phyloP scores from a whole-genome alignment of 306 rosid species.

The Quercus alba region DNA sequence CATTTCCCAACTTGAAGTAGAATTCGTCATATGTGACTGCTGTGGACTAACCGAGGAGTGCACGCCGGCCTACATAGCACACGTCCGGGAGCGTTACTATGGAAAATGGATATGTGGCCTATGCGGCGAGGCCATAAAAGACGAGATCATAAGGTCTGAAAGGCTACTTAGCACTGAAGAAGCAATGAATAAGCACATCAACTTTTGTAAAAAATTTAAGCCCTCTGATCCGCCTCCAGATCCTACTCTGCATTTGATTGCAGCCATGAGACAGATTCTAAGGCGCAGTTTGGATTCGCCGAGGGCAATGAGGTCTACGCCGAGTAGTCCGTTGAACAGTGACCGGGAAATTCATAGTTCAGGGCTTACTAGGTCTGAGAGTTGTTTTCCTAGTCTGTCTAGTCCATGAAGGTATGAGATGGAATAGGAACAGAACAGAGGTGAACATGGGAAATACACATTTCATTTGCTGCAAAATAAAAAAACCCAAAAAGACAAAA shows the following conservation, averaged over 20 bases:
- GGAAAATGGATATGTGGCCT: conserved; percentile 95
- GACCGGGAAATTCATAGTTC: conserved; percentile 28
- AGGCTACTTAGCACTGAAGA: conserved; percentile 79
- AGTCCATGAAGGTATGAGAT: conserved; percentile 30
- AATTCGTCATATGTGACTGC: conserved; percentile 80
- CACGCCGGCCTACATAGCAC: conserved; percentile 72
- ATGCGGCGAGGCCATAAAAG: conserved; percentile 84
- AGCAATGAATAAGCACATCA: conserved; percentile 76
- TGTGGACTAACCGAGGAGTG: conserved; percentile 95
- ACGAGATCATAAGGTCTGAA: conserved; percentile 73
- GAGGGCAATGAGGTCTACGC: conserved; percentile 53
- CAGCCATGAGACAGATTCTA: conserved; percentile 88
- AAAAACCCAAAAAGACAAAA: conserved; percentile 16
- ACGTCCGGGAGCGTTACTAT: conserved; percentile 58
- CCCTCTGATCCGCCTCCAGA: conserved; percentile 70
- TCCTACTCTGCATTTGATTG: conserved; percentile 69
- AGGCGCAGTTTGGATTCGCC: conserved; percentile 78
- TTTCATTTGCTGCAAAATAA: conserved; percentile 32
- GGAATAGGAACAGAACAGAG: conserved; percentile 16
- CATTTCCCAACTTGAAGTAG: conserved; percentile 50
- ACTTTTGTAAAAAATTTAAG: conserved; percentile 65
- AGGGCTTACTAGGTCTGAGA: conserved; percentile 62
- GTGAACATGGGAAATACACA: conserved; percentile 8
- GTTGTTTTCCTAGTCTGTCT: conserved; percentile 68
- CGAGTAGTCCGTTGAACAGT: conserved; percentile 51